These are phyloP conservation scores for Neurospora sp. DNA, from an alignment of 495 filamentous ascomycete genomes.

Conservation along the genomic window DNA sequence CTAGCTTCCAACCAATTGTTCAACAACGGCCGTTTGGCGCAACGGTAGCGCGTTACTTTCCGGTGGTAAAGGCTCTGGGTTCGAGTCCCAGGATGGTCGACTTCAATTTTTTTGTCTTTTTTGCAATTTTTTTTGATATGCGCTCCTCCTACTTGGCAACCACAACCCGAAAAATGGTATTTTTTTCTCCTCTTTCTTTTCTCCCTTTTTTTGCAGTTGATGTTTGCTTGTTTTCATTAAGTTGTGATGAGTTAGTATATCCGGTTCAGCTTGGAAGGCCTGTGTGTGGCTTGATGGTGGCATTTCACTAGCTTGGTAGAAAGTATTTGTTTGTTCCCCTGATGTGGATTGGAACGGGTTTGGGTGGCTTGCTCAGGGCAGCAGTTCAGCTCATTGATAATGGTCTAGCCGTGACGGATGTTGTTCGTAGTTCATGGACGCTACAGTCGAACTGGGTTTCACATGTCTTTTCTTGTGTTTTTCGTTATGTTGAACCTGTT, in stretches of 20 bases:
- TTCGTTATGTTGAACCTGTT: neutral
- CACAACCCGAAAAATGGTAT: no score
- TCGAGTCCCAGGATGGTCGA: constrained; percentile 7
- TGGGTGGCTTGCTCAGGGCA: neutral
- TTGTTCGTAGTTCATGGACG: neutral
- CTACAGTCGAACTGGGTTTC: neutral
- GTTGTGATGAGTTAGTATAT: neutral
- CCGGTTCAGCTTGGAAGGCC: neutral
- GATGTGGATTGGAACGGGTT: no score
- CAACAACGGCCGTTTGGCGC: neutral
- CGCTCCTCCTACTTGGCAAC: no score
- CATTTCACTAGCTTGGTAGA: neutral
- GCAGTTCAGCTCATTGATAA: neutral
- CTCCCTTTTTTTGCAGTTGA: neutral
- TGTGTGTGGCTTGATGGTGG: neutral
- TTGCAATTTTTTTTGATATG: no score
- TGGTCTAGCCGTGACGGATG: neutral
- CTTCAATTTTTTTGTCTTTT: neutral
- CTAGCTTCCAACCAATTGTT: neutral
- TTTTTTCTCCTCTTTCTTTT: neutral
- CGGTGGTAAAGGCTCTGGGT: constrained; percentile 2
- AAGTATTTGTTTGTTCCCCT: neutral
- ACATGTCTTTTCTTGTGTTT: neutral
- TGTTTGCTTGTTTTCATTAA: neutral
- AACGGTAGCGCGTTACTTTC: neutral